Base-by-base conservation (phyloP, 768 basidiomycete species). In the Hemileccinum impolitum region DNA sequence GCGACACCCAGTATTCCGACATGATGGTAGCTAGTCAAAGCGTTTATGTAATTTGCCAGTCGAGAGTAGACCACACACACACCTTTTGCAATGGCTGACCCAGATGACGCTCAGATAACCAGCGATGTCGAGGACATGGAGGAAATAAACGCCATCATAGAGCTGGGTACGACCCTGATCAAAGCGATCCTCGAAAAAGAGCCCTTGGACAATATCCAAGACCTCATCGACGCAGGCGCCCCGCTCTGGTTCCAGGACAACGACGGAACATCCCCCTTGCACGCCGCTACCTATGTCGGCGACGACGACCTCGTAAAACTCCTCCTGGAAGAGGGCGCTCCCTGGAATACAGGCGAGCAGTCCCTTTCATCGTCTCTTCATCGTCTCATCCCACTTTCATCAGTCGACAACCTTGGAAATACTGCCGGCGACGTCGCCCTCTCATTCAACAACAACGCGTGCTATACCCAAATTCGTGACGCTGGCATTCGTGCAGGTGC, bases 1-100 rank as follows among this genome's bases (percentile, higher is more conserved):
- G 84, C 21, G 90, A 90, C 54, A 94, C 86, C 91, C 92, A 94
- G 67, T 87, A 94, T 67, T 94, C 91, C 57, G 83, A 85, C 91
- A 93, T 94, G 65, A 14, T 43, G 17, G 57, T 57, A 32, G 42
- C 43, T 31, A 30, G 28, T 30, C 28, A 30, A 30, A 30, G 23
- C n/a, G 26, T 28, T 30, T 30, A 30, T 30, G 28, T 30, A 30
- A 30, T n/a, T n/a, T n/a, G n/a, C n/a, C n/a, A n/a, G n/a, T n/a
- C n/a, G n/a, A n/a, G n/a, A n/a, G n/a, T n/a, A n/a, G n/a, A n/a
- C n/a, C n/a, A n/a, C n/a, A n/a, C n/a, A n/a, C n/a, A n/a, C n/a
- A n/a, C n/a, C n/a, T n/a, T n/a, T n/a, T n/a, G n/a, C n/a, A n/a
- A 63, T 64, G 62, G 54, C 31, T 38, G 43, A 52, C 32, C 34